A percentile compares a stretch with the other conserved stretches of the same genome.
phyloP scores from a whole-genome alignment of 495 filamentous ascomycete genomes.

The Oidiodendron maius region DNA sequence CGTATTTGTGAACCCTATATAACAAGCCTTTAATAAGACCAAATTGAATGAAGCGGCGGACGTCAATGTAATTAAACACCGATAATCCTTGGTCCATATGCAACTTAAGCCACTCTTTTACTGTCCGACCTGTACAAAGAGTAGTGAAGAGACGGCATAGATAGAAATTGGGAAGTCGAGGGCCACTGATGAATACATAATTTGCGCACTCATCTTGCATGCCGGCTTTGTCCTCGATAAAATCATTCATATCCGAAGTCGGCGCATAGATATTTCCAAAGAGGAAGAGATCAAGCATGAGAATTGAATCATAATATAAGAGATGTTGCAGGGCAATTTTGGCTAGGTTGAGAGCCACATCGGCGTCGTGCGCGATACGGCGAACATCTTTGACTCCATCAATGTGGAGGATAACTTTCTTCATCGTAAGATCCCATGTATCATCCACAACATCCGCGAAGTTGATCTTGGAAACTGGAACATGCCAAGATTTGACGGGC shows the following conservation, averaged over 20 bases:
- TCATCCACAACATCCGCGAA: constrained; percentile 58
- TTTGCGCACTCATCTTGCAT: constrained; percentile 81
- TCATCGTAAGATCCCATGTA: constrained; percentile 89
- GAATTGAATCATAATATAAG: constrained; percentile 65
- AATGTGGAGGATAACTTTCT: constrained; percentile 74
- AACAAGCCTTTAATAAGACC: constrained; percentile 92
- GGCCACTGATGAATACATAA: constrained; percentile 52
- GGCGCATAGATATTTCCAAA: constrained; percentile 87
- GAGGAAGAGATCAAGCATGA: constrained; percentile 84
- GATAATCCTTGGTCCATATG: constrained; percentile 53
- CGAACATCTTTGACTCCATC: constrained; percentile 85
- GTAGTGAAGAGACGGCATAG: constrained; percentile 71
- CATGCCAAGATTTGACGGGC: constrained; percentile 75
- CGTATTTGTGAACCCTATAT: constrained; percentile 92
- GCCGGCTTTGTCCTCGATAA: constrained; percentile 59
- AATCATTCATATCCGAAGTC: constrained; percentile 65
- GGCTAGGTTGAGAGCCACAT: constrained; percentile 77
- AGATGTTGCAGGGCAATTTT: constrained; percentile 82
- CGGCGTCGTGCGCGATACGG: constrained; percentile 74
- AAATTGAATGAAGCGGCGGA: constrained; percentile 88
- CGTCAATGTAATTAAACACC: constrained; percentile 67
- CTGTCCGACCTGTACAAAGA: constrained; percentile 68
- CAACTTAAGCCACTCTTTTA: constrained; percentile 74
- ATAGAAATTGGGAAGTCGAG: constrained; percentile 37
- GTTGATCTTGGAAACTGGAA: constrained; percentile 82